These are phyloP conservation scores for Rubus idaeus DNA, from an alignment of 306 rosid species.

Conservation along the genomic window DNA sequence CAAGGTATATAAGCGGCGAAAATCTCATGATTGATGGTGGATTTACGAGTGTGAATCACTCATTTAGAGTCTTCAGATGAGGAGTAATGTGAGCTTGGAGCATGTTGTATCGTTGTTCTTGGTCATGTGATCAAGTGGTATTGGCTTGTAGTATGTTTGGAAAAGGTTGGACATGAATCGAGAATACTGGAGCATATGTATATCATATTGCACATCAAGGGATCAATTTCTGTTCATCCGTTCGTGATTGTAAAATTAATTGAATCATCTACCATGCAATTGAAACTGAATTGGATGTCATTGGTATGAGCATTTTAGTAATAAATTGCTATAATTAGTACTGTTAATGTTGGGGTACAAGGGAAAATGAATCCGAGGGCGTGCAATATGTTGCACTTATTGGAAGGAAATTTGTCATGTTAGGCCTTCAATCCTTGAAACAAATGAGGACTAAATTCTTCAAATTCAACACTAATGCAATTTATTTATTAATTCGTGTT, in stretches of 20 bases:
- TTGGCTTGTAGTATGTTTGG: too few species aligned
- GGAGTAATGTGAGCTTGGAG: background rate
- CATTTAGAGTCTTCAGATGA: constrained; percentile 59
- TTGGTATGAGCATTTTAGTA: too few species aligned
- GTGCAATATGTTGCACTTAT: too few species aligned
- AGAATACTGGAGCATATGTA: background rate
- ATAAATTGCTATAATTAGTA: too few species aligned
- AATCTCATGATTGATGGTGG: constrained; percentile 87
- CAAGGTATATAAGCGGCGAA: constrained; percentile 66
- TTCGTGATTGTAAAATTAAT: background rate
- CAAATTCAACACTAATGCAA: too few species aligned
- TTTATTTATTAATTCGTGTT: too few species aligned
- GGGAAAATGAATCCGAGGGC: too few species aligned
- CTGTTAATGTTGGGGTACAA: too few species aligned
- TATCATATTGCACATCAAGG: background rate
- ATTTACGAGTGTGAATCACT: constrained; percentile 50
- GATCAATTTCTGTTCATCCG: background rate
- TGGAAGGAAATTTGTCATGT: too few species aligned
- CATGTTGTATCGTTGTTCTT: background rate
- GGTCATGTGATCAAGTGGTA: too few species aligned
- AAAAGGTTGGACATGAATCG: background rate
- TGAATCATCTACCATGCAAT: background rate
- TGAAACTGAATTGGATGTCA: background rate
- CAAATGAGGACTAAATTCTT: too few species aligned
- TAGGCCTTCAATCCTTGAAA: too few species aligned